Conservation (phyloP, 768 basidiomycete genomes). For the Lactifluus echinatus region DNA sequence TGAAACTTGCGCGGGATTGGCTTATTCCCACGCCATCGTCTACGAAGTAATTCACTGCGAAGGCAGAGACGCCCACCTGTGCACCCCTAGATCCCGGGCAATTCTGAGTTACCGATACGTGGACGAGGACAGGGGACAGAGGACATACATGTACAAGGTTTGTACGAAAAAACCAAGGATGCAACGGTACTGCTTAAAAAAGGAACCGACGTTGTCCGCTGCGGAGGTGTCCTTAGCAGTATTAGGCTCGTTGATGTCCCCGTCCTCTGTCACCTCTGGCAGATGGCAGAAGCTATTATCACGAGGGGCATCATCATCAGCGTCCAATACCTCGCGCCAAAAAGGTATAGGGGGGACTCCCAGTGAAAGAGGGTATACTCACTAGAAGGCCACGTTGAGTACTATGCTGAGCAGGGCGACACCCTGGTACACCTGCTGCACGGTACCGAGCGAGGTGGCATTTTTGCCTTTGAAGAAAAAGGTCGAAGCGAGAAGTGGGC, state of each 20-base stretch:
- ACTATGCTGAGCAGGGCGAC: constrained; percentile 53
- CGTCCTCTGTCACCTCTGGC: constrained; percentile 65
- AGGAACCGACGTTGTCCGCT: constrained; percentile 38
- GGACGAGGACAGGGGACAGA: neutral
- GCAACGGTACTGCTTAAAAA: constrained; percentile 62
- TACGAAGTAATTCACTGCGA: constrained; percentile 63
- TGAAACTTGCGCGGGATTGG: constrained; percentile 45
- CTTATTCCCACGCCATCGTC: constrained; percentile 50
- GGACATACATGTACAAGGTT: constrained; percentile 50
- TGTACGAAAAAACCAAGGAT: constrained; percentile 69
- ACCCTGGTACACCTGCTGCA: constrained; percentile 65
- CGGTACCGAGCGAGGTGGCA: constrained; percentile 50
- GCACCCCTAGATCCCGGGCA: constrained; percentile 37
- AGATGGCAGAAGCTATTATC: constrained; percentile 48
- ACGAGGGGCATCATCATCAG: neutral
- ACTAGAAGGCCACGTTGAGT: constrained; percentile 61
- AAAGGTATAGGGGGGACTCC: neutral
- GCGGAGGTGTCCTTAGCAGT: constrained; percentile 32
- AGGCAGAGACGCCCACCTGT: constrained; percentile 56
- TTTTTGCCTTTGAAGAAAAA: constrained; percentile 68
- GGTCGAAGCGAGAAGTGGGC: constrained; percentile 65
- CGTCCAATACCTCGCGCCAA: neutral
- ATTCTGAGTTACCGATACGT: neutral
- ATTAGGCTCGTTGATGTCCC: constrained; percentile 45
- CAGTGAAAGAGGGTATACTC: constrained; percentile 20